Evolutionary conservation across 306 rosid species (phyloP).

Genomic region (Trifolium subterraneum): DNA sequence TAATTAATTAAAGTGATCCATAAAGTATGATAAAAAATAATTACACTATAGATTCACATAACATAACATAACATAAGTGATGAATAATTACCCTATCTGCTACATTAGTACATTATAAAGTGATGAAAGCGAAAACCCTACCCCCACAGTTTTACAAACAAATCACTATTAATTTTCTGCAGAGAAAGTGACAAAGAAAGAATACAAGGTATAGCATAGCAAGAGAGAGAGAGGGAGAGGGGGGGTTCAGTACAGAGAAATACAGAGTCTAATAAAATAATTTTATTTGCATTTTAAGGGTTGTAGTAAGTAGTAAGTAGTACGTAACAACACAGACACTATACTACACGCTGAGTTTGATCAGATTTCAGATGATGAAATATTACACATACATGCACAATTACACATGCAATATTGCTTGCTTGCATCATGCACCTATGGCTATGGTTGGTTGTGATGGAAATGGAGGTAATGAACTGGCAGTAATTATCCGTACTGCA

Average conservation of each 20-base stretch:
- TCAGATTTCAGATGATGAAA: background rate
- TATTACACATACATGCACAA: background rate
- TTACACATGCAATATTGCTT: background rate
- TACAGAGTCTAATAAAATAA: no score
- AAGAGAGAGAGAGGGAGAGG: background rate
- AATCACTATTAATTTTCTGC: background rate
- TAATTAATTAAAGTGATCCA: no score
- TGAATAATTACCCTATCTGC: background rate
- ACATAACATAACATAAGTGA: background rate
- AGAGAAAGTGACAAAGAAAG: background rate
- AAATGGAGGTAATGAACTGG: background rate
- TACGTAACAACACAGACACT: slow-evolving; percentile 1
- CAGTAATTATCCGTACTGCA: slow-evolving; percentile 2
- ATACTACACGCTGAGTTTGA: background rate
- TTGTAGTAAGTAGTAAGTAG: background rate
- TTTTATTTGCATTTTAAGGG: background rate
- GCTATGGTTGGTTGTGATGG: background rate
- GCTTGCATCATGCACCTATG: background rate
- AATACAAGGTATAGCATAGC: no score
- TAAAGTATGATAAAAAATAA: no score
- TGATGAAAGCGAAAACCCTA: background rate
- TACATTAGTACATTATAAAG: background rate
- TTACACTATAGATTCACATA: no score
- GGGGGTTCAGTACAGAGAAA: no score
- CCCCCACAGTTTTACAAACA: background rate